These are phyloP conservation scores for Acer negundo DNA, from an alignment of 345 rosid species.

Conservation along the genomic window DNA sequence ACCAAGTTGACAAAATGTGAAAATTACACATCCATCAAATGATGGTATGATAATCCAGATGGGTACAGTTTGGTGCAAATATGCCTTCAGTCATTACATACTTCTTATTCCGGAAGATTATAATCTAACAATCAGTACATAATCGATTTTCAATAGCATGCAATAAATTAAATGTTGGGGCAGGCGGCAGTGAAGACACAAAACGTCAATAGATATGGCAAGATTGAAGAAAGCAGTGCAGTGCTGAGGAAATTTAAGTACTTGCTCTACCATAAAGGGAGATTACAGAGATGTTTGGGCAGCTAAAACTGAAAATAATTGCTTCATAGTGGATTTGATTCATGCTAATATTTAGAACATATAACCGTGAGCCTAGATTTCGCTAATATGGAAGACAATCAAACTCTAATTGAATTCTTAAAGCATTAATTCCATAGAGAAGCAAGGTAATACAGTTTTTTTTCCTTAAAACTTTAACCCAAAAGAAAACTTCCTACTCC, in stretches of 20 bases:
- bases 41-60: not conserved
- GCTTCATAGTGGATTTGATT: conserved; percentile 25
- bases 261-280: conserved; percentile 17
- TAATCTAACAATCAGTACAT: not conserved
- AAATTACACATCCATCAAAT: not conserved
- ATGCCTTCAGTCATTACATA: not conserved
- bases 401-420: conserved; percentile 22
- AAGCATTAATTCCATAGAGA: conserved; percentile 26
- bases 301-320: conserved; percentile 22
- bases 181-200: not conserved
- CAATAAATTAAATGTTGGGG: not conserved
- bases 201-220: not conserved
- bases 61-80: not conserved
- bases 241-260: conserved; percentile 14
- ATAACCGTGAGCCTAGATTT: conserved; percentile 11
- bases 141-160: too few relatives aligned
- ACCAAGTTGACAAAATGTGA: not conserved
- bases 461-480: conserved; percentile 14
- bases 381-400: conserved; percentile 15
- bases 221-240: not conserved
- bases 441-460: conserved; percentile 16
- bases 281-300: conserved; percentile 9
- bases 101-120: not conserved
- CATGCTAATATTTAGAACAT: conserved; percentile 19
- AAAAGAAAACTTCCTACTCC: conserved; percentile 18